Percentiles rank a stretch among this genome's conserved stretches.
Conservation (phyloP, 2,329 filamentous ascomycete species). For the Hawksworthiomyces lignivorus region DNA sequence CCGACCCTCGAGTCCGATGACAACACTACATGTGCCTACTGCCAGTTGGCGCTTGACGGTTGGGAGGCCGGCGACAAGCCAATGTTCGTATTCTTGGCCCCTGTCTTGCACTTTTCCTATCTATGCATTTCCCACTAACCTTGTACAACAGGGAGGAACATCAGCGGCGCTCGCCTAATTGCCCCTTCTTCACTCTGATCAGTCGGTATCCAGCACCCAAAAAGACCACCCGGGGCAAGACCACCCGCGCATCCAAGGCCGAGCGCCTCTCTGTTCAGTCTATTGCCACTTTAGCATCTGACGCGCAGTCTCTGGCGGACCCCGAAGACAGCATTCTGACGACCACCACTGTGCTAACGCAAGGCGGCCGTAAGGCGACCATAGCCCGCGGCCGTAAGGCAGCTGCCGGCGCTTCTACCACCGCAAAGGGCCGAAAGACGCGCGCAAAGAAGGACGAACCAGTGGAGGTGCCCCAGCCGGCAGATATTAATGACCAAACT, state of each 20-base stretch:
- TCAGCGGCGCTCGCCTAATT: slow-evolving; percentile 66
- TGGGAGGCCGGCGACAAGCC: slow-evolving; percentile 94
- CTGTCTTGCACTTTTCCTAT: background rate
- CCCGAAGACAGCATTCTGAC: slow-evolving; percentile 54
- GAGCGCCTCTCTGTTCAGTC: slow-evolving; percentile 59
- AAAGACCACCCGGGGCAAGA: slow-evolving; percentile 46
- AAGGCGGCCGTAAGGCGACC: slow-evolving; percentile 40
- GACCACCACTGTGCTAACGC: slow-evolving; percentile 51
- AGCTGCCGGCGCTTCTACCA: slow-evolving; percentile 28
- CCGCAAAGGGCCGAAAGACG: slow-evolving; percentile 36
- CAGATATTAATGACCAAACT: slow-evolving; percentile 6
- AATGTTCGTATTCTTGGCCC: slow-evolving; percentile 44
- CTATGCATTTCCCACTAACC: slow-evolving; percentile 9
- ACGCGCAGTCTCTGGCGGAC: slow-evolving; percentile 39
- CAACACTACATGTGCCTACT: slow-evolving; percentile 86
- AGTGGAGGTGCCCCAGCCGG: slow-evolving; percentile 34
- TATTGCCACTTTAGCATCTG: slow-evolving; percentile 40
- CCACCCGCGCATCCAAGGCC: slow-evolving; percentile 56
- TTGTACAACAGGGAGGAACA: slow-evolving; percentile 85
- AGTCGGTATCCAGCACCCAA: slow-evolving; percentile 50
- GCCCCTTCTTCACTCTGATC: slow-evolving; percentile 71
- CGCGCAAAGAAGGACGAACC: slow-evolving; percentile 47
- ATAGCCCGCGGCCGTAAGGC: slow-evolving; percentile 48
- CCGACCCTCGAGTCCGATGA: slow-evolving; percentile 78
- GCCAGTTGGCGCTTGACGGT: slow-evolving; percentile 78